Evolutionary conservation across 352 stramenopile genomes (phyloP), one percentile per base, ranked within the genome.

Genomic region (Hyaloperonospora brassicae): DNA sequence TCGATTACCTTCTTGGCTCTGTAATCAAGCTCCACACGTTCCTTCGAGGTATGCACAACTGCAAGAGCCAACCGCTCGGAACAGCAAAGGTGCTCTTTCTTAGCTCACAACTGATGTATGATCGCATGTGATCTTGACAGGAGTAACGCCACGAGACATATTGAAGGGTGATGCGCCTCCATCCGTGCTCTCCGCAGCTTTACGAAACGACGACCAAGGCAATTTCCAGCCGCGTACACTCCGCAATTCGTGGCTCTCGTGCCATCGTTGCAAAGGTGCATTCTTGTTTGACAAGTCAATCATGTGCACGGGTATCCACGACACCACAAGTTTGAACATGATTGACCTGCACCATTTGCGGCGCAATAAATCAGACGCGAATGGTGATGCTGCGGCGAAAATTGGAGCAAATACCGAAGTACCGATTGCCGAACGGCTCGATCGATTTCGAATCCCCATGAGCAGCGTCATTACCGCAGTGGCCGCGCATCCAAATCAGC

Each of bases 11-110:
- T 10, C 49, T 34, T 21, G 61, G 68, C 8, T 47, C 51, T 0
- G 50, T 84, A 23, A n/a, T 73, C 14, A 85, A 85, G 54, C 56
- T 87, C 3, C 72, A 86, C 45, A 84, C 75, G 3, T 75, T 77
- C 24, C 47, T 79, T 35, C 74, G 68, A 69, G 69, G 76, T 80
- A 62, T 48, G 53, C 41, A 27, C 11, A 36, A 6, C 1, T 12
- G 12, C 25, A 17, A 45, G 13, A 50, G 27, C 27, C 27, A 31
- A 31, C 7, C 3, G 27, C 7, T 31, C 27, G 27, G 3, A 8
- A 31, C 7, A 31, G 27, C 7, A 31, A 31, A 8, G 3, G 3
- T 7, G 27, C 27, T 31, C n/a, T 31, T 31, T 31, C 27, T 8
- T 31, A 8, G 27, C 27, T 31, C 3, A 31, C 27, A 7, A 31